Base-by-base conservation (phyloP, 2,329 filamentous ascomycete genomes). In the Ascochyta pisi region DNA sequence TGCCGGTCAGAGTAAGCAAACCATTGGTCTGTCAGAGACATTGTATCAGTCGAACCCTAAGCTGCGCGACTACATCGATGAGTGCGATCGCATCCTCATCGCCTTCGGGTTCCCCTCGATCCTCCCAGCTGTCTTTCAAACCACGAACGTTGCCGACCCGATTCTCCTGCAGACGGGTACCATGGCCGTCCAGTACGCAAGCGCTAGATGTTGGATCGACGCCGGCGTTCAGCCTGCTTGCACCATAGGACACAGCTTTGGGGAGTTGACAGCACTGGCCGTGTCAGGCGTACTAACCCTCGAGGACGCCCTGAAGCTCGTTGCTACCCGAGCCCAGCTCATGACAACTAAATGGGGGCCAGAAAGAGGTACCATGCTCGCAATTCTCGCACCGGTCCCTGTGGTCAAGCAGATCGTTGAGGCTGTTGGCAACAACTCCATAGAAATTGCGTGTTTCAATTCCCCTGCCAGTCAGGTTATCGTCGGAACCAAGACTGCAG, bases 361-460 rank as follows among this genome's bases (percentile, higher is more conserved):
- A 8, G 67, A 67, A 13, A 37, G n/a, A 33, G 65, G 68, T 6
- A 53, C 58, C 6, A 72, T 72, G 67, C 45, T 68, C 8, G 61
- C 66, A 0, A 35, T 66, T 13, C 47, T 43, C 31, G 48, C 53
- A 4, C 6, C 16, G 10, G n/a, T 16, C 10, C 7, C 19, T 5
- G 16, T 39, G 3, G 37, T 39, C 37, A 16, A 23, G 7, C 19
- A 39, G 19, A 16, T 58, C 33, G 23, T 55, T 23, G 19, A 50
- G 26, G 33, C 38, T 7, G 37, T 60, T 13, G 47, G 46, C 37
- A 16, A 16, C 35, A 39, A 19, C 19, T 9, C 9, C 1, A 22
- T 39, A 6, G 63, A 59, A 26, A 77, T 84, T 24, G 81, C 82
- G 0, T 83, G 81, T 60, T 68, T 50, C 61, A 67, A 61, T 41